Base-by-base conservation (phyloP, 768 basidiomycete genomes). In the Collybiopsis confluens region DNA sequence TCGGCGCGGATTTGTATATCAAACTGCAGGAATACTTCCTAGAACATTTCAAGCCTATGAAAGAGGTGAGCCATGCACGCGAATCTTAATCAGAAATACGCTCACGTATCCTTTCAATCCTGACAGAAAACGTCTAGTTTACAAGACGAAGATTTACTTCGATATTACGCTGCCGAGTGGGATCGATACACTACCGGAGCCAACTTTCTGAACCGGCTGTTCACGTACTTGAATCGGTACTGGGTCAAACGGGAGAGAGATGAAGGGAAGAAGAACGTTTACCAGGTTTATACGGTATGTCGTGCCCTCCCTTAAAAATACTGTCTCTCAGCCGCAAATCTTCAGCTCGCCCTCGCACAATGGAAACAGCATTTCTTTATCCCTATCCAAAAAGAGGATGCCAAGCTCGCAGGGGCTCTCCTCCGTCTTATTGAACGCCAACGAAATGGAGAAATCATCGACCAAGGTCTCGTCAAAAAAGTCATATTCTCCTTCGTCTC, bases 231-330 rank as follows among this genome's bases (percentile, higher is more conserved):
- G 54, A 98, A 99, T 70, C 90, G 96, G 18, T 93, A 98, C 70
- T 99, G 97, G 97, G 96, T 99, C 37, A 96, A 96, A 73, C 80
- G 96, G 49, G 97, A 99, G 67, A 83, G 95, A 65, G 96, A 98
- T 62, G 96, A 98, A 68, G 97, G 97, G 13, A 79, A 94, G 63
- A 95, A 91, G 69, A 88, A 86, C 41, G 90, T 98, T 21, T 98
- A 97, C 72, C 85, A 85, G 1, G 91, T 98, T n/a, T 98, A 98
- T 66, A 99, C 96, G 23, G 95, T 96, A 59, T 64, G 87, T 62
- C 30, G 30, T 45, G 50, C 36, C 51, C 13, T 37, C 26, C 48
- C 44, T 5, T 28, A 4, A 15, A 38, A 41, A 16, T 16, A 15
- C 9, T 16, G 23, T n/a, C 30, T 45, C 43, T 36, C 2, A 24